Conservation (phyloP, 2,329 filamentous ascomycete species). For the Fusarium verrucosum region DNA sequence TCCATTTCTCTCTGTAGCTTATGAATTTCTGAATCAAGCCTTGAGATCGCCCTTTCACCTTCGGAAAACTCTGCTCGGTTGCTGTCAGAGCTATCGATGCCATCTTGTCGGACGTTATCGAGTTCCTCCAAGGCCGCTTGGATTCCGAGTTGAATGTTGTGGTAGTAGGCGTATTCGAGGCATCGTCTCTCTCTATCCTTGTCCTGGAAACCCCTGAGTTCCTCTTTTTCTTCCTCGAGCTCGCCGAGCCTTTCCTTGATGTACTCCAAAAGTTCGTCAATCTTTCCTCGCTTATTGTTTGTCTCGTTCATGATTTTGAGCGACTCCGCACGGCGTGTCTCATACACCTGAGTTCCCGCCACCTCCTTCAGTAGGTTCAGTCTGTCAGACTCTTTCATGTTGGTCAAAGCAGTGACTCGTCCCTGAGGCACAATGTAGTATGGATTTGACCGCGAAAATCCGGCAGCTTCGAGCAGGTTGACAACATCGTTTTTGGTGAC, state of each 20-base stretch:
- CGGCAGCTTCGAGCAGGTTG: constrained; percentile 93
- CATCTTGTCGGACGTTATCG: constrained; percentile 81
- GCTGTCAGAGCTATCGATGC: constrained; percentile 84
- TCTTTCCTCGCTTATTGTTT: constrained; percentile 92
- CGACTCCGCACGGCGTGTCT: constrained; percentile 88
- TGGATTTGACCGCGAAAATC: constrained; percentile 95
- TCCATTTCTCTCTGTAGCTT: constrained; percentile 84
- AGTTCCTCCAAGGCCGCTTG: constrained; percentile 81
- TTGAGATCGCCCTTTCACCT: constrained; percentile 80
- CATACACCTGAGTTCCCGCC: constrained; percentile 97
- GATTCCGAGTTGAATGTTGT: constrained; percentile 85
- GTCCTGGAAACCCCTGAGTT: constrained; percentile 91
- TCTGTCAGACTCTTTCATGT: constrained; percentile 97
- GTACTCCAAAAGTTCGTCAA: constrained; percentile 89
- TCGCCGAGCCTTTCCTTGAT: constrained; percentile 91
- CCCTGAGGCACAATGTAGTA: constrained; percentile 99
- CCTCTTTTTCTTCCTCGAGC: constrained; percentile 96
- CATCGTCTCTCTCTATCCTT: constrained; percentile 93
- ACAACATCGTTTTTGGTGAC: constrained; percentile 94
- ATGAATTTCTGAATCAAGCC: constrained; percentile 81
- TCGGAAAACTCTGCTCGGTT: constrained; percentile 79
- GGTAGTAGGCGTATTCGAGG: constrained; percentile 93
- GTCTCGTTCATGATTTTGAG: constrained; percentile 98
- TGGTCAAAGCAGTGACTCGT: constrained; percentile 92
- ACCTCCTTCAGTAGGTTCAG: constrained; percentile 94